phyloP scores from a whole-genome alignment of 768 basidiomycete species.

The Tricholoma flavovirens region DNA sequence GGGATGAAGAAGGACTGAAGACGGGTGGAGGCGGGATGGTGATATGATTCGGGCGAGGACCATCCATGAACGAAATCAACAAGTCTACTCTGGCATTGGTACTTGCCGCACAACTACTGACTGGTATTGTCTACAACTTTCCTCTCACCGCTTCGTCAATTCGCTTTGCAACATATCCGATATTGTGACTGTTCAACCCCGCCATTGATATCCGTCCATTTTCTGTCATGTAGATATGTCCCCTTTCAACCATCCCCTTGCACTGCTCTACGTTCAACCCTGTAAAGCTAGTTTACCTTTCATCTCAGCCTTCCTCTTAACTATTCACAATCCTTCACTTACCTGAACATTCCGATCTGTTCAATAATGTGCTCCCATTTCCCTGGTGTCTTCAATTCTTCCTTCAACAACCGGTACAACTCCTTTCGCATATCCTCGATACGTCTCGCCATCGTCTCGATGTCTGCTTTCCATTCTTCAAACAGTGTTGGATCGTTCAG shows the following conservation, averaged over 20 bases:
- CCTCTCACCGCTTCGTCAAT: slow-evolving; percentile 58
- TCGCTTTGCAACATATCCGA: slow-evolving; percentile 67
- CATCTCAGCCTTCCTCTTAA: background rate
- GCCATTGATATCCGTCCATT: slow-evolving; percentile 96
- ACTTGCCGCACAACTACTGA: too few relatives aligned
- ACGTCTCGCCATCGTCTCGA: slow-evolving; percentile 86
- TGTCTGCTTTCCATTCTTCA: slow-evolving; percentile 85
- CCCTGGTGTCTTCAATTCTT: slow-evolving; percentile 82
- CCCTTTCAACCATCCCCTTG: slow-evolving; percentile 59
- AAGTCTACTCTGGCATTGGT: too few relatives aligned
- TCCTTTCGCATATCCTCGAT: slow-evolving; percentile 90
- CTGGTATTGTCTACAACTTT: slow-evolving; percentile 10
- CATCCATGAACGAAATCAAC: background rate
- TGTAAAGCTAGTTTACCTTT: slow-evolving; percentile 56
- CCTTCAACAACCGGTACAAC: slow-evolving; percentile 65
- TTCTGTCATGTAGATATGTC: slow-evolving; percentile 78
- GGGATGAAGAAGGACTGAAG: too few relatives aligned
- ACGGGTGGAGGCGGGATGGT: slow-evolving; percentile 27
- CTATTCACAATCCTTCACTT: slow-evolving; percentile 15
- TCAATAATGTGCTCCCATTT: slow-evolving; percentile 93
- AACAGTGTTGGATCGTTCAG: slow-evolving; percentile 71
- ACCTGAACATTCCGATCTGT: slow-evolving; percentile 99
- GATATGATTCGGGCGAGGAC: slow-evolving; percentile 22
- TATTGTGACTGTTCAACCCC: slow-evolving; percentile 75
- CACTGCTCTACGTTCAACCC: slow-evolving; percentile 68